These are phyloP conservation scores for barrel medic (Medicago truncatula) DNA, from an alignment of 306 rosid species.

Conservation along the genomic window DNA sequence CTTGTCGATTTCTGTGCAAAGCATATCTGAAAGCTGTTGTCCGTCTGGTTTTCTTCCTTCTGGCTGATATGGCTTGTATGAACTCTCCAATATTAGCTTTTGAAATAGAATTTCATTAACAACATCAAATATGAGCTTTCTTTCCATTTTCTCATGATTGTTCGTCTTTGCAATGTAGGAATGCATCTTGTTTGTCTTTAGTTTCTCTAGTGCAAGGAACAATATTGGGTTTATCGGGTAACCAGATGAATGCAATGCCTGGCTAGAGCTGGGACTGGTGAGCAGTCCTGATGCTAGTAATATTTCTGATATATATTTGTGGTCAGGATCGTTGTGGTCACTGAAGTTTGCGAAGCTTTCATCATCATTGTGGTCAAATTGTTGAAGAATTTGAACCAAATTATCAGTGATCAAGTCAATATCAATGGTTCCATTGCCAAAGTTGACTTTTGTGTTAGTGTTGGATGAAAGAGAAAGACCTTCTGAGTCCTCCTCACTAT, in stretches of 20 bases:
- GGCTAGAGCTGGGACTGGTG: conserved; percentile 47
- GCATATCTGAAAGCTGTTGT: conserved; percentile 55
- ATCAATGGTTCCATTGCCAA: conserved; percentile 49
- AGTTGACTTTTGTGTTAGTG: conserved; percentile 42
- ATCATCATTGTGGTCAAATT: conserved; percentile 43
- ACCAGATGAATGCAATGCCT: conserved; percentile 50
- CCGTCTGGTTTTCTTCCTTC: conserved; percentile 54
- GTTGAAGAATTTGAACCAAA: conserved; percentile 53
- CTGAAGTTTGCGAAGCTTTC: conserved; percentile 46
- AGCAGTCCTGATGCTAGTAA: conserved; percentile 68
- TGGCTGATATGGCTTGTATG: conserved; percentile 49
- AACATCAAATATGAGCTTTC: conserved; percentile 77
- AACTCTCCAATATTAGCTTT: conserved; percentile 53
- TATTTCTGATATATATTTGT: conserved; percentile 79
- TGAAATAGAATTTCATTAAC: conserved; percentile 67
- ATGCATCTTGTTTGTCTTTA: conserved; percentile 45
- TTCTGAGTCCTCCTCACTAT: conserved; percentile 48
- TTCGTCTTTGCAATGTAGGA: conserved; percentile 26
- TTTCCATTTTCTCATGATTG: conserved; percentile 51
- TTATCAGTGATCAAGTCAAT: conserved; percentile 48
- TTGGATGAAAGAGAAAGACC: conserved; percentile 45
- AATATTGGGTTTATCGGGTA: conserved; percentile 58
- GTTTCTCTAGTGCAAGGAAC: conserved; percentile 75
- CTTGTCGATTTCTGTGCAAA: conserved; percentile 73
- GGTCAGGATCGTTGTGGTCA: conserved; percentile 61